Percentiles rank a stretch among this genome's conserved stretches.
Conservation (phyloP, 2,329 filamentous ascomycete genomes). For the Chaetothyriales sp. region DNA sequence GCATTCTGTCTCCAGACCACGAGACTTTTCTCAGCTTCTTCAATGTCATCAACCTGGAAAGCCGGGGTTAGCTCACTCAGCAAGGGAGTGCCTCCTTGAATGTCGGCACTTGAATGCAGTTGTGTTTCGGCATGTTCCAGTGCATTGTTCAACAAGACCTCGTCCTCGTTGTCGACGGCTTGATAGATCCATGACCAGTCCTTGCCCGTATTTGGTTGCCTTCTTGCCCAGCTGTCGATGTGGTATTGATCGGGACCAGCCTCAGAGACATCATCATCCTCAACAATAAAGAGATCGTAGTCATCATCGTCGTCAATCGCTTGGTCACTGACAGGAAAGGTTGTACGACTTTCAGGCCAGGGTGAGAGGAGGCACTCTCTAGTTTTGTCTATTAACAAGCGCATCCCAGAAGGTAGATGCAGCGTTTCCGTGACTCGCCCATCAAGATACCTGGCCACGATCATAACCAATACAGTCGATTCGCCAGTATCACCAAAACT, state of each 20-base stretch:
- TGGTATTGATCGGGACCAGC: conserved; percentile 19
- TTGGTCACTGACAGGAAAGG: neutral
- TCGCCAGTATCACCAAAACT: neutral
- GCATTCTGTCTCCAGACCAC: neutral
- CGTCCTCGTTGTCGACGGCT: neutral
- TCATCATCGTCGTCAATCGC: neutral
- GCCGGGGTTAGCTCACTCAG: neutral
- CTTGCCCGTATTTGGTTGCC: neutral
- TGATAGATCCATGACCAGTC: neutral
- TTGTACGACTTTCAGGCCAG: neutral
- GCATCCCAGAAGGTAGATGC: neutral
- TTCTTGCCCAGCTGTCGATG: neutral
- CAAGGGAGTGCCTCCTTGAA: neutral
- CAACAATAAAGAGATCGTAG: conserved; percentile 90
- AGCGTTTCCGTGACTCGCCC: neutral
- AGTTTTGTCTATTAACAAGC: neutral
- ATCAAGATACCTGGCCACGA: neutral
- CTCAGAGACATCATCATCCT: conserved; percentile 96
- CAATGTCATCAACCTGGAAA: neutral
- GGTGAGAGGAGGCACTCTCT: neutral
- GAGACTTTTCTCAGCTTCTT: neutral
- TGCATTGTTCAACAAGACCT: neutral
- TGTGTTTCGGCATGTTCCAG: neutral
- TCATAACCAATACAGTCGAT: neutral
- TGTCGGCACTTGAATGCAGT: neutral